These are phyloP conservation scores for Gastrodia elata DNA, from an alignment of 106 monocot species.

Conservation along the genomic window DNA sequence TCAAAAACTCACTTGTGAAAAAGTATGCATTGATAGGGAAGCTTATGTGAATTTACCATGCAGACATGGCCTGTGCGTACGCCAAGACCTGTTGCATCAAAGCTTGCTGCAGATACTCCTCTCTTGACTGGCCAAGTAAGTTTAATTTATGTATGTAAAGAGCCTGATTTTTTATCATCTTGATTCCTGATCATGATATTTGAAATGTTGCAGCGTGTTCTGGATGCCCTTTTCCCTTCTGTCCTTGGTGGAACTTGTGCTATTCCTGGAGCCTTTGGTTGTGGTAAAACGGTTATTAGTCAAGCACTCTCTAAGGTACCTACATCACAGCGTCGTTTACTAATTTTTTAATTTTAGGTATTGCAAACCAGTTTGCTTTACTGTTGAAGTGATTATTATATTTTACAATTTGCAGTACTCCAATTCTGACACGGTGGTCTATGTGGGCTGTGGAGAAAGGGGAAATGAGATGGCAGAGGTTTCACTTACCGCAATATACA, in stretches of 20 bases:
- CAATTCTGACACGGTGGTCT: conserved; percentile 95
- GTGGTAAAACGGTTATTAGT: conserved; percentile 99
- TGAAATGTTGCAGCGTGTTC: conserved; percentile 62
- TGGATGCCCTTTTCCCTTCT: conserved; percentile 98
- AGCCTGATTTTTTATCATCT: background rate
- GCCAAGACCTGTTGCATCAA: conserved; percentile 87
- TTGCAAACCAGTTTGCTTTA: background rate
- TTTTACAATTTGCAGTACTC: conserved; percentile 65
- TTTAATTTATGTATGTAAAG: background rate
- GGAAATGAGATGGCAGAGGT: conserved; percentile 99
- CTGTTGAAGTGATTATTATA: background rate
- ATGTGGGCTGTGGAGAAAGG: conserved; percentile 99
- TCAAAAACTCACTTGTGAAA: background rate
- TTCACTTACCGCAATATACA: background rate
- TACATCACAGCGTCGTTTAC: background rate
- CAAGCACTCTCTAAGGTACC: conserved; percentile 97
- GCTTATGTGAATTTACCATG: conserved; percentile 1
- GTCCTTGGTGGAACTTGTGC: conserved; percentile 99
- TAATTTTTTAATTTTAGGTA: background rate
- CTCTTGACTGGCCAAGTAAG: conserved; percentile 95
- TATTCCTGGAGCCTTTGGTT: conserved; percentile 99
- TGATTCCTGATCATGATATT: background rate
- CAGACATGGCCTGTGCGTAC: conserved; percentile 97
- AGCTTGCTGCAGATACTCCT: conserved; percentile 97
- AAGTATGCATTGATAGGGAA: background rate